These are phyloP conservation scores for Biscogniauxia marginata DNA, from an alignment of 2,329 filamentous ascomycete species.

Conservation along the genomic window DNA sequence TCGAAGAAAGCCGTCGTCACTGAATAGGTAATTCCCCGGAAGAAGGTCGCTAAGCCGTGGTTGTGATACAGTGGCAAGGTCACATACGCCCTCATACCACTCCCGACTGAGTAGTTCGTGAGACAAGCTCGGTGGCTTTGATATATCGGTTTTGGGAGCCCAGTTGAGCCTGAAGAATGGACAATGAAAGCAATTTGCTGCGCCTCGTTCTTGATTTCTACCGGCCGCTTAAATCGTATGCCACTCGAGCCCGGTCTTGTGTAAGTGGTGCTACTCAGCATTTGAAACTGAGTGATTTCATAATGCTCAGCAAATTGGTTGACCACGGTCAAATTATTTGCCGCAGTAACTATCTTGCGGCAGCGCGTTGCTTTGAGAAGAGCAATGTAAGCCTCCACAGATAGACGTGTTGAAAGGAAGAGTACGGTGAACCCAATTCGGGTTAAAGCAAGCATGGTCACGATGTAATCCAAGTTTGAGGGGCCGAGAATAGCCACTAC, in stretches of 20 bases:
- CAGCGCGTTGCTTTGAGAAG: constrained; percentile 36
- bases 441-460: constrained; percentile 41
- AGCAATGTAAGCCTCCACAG: constrained; percentile 36
- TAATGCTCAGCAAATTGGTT: constrained; percentile 7
- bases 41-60: constrained; percentile 49
- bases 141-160: constrained; percentile 55
- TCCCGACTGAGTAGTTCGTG: constrained; percentile 19
- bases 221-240: constrained; percentile 10
- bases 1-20: constrained; percentile 49
- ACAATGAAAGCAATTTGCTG: constrained; percentile 28
- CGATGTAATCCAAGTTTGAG: constrained; percentile 39
- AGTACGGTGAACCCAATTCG: constrained; percentile 42
- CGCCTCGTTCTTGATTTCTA: constrained; percentile 14
- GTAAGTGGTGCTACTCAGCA: constrained; percentile 10
- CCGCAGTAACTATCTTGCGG: constrained; percentile 27
- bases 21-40: constrained; percentile 45
- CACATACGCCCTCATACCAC: constrained; percentile 45
- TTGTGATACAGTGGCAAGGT: constrained; percentile 52
- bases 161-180: constrained; percentile 48
- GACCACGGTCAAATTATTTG: neutral
- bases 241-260: constrained; percentile 2
- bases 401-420: constrained; percentile 41
- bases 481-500: constrained; percentile 37
- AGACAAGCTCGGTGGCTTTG: constrained; percentile 41
- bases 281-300: constrained; percentile 4